Base-by-base conservation (phyloP, 1,139 yeast species). In the Debaryomyces subglobosus region DNA sequence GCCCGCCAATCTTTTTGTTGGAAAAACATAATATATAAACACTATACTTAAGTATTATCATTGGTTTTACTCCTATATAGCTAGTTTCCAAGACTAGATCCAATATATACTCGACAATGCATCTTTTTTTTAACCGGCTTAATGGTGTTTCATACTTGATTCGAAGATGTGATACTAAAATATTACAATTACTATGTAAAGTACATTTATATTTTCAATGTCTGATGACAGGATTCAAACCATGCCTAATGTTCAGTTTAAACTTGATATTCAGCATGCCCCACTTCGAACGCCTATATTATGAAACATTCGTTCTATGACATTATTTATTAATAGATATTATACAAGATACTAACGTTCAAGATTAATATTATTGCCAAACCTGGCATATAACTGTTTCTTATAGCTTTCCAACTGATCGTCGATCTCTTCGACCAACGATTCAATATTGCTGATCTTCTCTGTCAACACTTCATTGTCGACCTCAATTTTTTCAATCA, bases 291-390 rank as follows among this genome's bases (percentile, higher is more conserved):
- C 37, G n/a, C 34, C 35, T 5, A 4, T 5, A 7, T 2, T 2
- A 5, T 21, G 6, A 3, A 21, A 21, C 24, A 21, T 20, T 20
- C 24, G 9, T 18, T 39, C 43, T 40, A 40, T 40, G 18, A 30
- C 43, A 30, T 40, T 40, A 40, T 40, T 40, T 21, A 40, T 30
- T 27, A 32, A 32, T 18, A 35, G 25, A 18, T 40, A 40, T 29
- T 40, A 40, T 40, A 40, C 43, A 40, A 30, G 43, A 30, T 30
- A 40, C 43, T 60, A 73, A 49, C 84, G 75, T 61, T 94, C 99
- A 45, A 94, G 74, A 64, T 92, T 92, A 63, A 94, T 94, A 52
- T 91, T 85, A 57, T 82, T 82, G 34, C 99, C 99, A 64, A 94
- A 94, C 65, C 89, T 91, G 15, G 90, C 89, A 62, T 94, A 94